Evolutionary conservation across 2,329 filamentous ascomycete species (phyloP), one percentile per base, ranked within the genome.

Genomic region (Fusarium robinianum): DNA sequence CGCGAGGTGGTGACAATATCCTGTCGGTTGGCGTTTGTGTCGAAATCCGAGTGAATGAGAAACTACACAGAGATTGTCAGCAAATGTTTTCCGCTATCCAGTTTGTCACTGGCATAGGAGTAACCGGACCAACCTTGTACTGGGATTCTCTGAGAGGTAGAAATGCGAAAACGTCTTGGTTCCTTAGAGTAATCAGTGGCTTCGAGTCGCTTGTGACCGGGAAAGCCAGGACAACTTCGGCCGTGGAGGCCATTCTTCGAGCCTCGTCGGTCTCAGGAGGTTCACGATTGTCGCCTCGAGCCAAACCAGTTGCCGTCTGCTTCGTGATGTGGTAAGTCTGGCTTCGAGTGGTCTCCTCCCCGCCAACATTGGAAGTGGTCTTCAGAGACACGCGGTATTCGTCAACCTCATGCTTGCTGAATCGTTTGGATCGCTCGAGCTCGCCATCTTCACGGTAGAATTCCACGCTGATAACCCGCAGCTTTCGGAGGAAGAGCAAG

Each of bases 141-240:
- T 44, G 39, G 0, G 39, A 46, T 23, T 8, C 21, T 0, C 37
- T 19, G 4, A 58, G 32, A 3, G 54, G 51, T 1, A 57, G 2
- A 2, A 53, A 51, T 3, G 49, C 49, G 17, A 58, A 58, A 2
- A 58, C 10, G 0, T 58, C 37, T n/a, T 52, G 51, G 8, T 17
- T 44, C 7, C 3, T 24, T 0, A 8, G n/a, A 4, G 21, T 22
- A 5, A 44, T 9, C 0, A 39, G n/a, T 2, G 51, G 46, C 9
- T 32, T 22, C 1, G 26, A 19, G 0, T 16, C 3, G 2, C 6
- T 22, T 5, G 30, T 38, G 4, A 57, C n/a, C 1, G 55, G 54
- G 15, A 58, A 58, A 0, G 52, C 55, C 9, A 58, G 19, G n/a
- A 56, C n/a, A 3, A 58, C 33, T 9, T 57, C 49, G 0, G 55